Percentiles rank a stretch among this genome's conserved stretches.
Conservation (phyloP, 371 early-diverging fungal species). For the Actinomortierella wolfii region DNA sequence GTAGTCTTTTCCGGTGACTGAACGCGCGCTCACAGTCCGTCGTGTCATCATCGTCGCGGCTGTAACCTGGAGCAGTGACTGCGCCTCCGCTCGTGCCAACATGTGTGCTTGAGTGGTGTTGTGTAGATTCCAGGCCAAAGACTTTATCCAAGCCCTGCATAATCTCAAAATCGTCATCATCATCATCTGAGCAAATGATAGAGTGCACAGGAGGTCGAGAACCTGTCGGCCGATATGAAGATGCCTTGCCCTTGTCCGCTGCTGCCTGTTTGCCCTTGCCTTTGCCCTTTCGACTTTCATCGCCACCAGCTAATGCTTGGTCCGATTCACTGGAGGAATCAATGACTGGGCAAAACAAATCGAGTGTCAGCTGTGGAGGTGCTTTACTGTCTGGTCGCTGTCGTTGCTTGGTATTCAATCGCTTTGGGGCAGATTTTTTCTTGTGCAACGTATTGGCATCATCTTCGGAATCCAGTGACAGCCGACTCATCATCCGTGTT, state of each 20-base stretch:
- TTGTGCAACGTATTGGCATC: conserved; percentile 7
- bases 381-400: too few relatives aligned
- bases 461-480: neutral
- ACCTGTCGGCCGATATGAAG: conserved; percentile 4
- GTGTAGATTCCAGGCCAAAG: too few relatives aligned
- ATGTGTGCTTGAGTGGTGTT: too few relatives aligned
- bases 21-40: too few relatives aligned
- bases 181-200: conserved; percentile 8
- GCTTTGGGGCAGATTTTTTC: neutral
- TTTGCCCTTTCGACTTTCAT: neutral
- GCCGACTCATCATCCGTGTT: neutral
- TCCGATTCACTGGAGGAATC: too few relatives aligned
- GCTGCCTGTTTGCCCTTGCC: neutral
- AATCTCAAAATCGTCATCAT: conserved; percentile 37
- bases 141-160: conserved; percentile 21
- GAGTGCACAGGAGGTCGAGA: conserved; percentile 2
- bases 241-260: neutral
- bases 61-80: too few relatives aligned
- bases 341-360: too few relatives aligned
- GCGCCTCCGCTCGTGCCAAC: too few relatives aligned
- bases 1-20: too few relatives aligned
- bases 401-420: neutral
- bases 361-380: too few relatives aligned
- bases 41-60: too few relatives aligned
- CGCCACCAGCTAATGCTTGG: neutral